Evolutionary conservation across 2,329 filamentous ascomycete species (phyloP).

Genomic region (Pseudocercospora musae): DNA sequence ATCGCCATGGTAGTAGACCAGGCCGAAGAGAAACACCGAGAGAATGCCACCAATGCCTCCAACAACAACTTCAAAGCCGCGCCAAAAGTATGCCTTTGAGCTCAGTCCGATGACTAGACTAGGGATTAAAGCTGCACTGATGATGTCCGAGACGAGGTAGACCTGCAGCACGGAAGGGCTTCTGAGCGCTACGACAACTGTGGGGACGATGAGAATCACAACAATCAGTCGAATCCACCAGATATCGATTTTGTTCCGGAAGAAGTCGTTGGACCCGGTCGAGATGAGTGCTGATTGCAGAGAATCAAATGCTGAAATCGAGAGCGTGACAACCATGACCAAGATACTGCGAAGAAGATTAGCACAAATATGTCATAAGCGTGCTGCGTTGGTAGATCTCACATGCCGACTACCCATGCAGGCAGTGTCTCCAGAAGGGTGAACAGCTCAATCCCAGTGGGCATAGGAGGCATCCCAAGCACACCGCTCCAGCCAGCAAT

Average conservation of each 20-base stretch:
- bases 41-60: constrained; percentile 75
- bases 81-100: constrained; percentile 67
- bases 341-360: constrained; percentile 50
- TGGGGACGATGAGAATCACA: constrained; percentile 69
- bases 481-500: constrained; percentile 76
- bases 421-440: constrained; percentile 68
- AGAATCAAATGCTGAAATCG: constrained; percentile 74
- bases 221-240: constrained; percentile 69
- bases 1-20: constrained; percentile 68
- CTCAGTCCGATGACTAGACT: constrained; percentile 70
- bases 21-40: constrained; percentile 76
- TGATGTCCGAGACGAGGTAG: constrained; percentile 76
- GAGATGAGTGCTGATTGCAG: constrained; percentile 76
- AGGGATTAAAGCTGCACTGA: constrained; percentile 73
- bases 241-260: constrained; percentile 75
- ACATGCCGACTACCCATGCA: constrained; percentile 73
- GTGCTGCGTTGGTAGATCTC: background rate
- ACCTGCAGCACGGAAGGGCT: constrained; percentile 74
- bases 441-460: constrained; percentile 72
- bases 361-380: background rate
- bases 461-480: constrained; percentile 58
- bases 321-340: constrained; percentile 68
- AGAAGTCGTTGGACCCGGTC: constrained; percentile 79
- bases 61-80: constrained; percentile 75
- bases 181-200: constrained; percentile 70